phyloP scores from a whole-genome alignment of 805 yeast genomes.

The Blastobotrys attinorum region DNA sequence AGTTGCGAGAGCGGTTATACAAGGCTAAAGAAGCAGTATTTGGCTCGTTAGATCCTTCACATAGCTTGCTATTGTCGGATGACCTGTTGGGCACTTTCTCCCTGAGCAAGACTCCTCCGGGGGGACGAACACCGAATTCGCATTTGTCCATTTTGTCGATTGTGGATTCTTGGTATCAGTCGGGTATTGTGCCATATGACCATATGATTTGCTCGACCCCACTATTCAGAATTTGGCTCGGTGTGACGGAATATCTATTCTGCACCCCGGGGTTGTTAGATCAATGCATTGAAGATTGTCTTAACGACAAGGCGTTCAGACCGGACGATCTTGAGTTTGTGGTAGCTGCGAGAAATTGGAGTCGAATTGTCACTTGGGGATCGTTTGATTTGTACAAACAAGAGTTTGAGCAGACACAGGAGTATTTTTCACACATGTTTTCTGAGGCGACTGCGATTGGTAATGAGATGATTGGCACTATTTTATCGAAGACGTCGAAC shows the following conservation, averaged over 20 bases:
- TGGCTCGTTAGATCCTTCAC: slow-evolving; percentile 46
- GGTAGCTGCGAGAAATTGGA: slow-evolving; percentile 84
- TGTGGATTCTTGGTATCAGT: slow-evolving; percentile 86
- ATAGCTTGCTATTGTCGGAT: slow-evolving; percentile 60
- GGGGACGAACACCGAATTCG: slow-evolving; percentile 61
- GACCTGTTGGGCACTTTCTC: slow-evolving; percentile 79
- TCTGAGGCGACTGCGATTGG: slow-evolving; percentile 85
- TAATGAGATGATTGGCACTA: slow-evolving; percentile 87
- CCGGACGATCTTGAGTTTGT: slow-evolving; percentile 90
- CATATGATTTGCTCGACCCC: slow-evolving; percentile 98
- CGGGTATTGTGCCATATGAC: slow-evolving; percentile 86
- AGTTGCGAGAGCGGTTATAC: slow-evolving; percentile 48
- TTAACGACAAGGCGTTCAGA: slow-evolving; percentile 59
- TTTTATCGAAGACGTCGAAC: slow-evolving; percentile 35
- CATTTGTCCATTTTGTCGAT: slow-evolving; percentile 84
- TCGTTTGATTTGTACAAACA: slow-evolving; percentile 62
- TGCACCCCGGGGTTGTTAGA: slow-evolving; percentile 80
- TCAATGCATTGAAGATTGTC: slow-evolving; percentile 65
- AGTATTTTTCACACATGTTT: slow-evolving; percentile 79
- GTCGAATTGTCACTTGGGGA: slow-evolving; percentile 67
- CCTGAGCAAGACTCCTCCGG: slow-evolving; percentile 60
- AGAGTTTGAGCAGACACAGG: slow-evolving; percentile 71
- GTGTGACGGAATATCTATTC: slow-evolving; percentile 88
- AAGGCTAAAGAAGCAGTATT: slow-evolving; percentile 73
- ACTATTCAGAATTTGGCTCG: slow-evolving; percentile 80